Evolutionary conservation across 2,329 filamentous ascomycete genomes (phyloP).

Genomic region (Colletotrichum orbiculare): DNA sequence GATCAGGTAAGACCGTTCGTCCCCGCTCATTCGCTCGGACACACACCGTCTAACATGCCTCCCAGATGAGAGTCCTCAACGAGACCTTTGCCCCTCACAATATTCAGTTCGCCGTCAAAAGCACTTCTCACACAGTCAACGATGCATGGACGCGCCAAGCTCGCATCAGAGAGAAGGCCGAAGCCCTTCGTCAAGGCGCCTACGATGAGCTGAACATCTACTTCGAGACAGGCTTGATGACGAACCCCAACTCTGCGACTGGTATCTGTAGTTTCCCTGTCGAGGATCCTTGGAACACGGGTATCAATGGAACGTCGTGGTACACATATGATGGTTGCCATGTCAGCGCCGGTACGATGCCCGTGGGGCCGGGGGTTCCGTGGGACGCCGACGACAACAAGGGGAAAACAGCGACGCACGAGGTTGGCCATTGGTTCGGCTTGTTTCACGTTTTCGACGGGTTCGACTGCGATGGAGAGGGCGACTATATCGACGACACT

Average conservation of each 20-base stretch:
- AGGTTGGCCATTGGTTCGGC: conserved; percentile 58
- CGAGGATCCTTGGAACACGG: conserved; percentile 33
- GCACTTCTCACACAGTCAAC: conserved; percentile 26
- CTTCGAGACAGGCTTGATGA: conserved; percentile 43
- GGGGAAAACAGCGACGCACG: conserved; percentile 45
- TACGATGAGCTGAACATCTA: conserved; percentile 56
- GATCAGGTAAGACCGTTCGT: conserved; percentile 5
- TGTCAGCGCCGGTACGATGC: conserved; percentile 37
- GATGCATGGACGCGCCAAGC: conserved; percentile 24
- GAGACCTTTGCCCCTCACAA: conserved; percentile 27
- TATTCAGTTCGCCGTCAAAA: conserved; percentile 29
- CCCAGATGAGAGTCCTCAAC: conserved; percentile 31
- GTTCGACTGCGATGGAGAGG: conserved; percentile 44
- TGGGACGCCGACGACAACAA: conserved; percentile 39
- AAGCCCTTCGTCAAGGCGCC: conserved; percentile 45
- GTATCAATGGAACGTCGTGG: conserved; percentile 28
- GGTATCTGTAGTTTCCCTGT: conserved; percentile 57
- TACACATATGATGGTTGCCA: conserved; percentile 36
- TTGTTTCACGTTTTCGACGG: conserved; percentile 55
- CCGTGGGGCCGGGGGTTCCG: conserved; percentile 26
- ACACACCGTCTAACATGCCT: background rate
- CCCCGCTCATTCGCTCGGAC: background rate
- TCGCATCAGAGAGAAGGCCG: conserved; percentile 27
- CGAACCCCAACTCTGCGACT: conserved; percentile 36
- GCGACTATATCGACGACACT: conserved; percentile 50